Conservation (phyloP, 2,329 filamentous ascomycete species). For the Neonectria faginata region DNA sequence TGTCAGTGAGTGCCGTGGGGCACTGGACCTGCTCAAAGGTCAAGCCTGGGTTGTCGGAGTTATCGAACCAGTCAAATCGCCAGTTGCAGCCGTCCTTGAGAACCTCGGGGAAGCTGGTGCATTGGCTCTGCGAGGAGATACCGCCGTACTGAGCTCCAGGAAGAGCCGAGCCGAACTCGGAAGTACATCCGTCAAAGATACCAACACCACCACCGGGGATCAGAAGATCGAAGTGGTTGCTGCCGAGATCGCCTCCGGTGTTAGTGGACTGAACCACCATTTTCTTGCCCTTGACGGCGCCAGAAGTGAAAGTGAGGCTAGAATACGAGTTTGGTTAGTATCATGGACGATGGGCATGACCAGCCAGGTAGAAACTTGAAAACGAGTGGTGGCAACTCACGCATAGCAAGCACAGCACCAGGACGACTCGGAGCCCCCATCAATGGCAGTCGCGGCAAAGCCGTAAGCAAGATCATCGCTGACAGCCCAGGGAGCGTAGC, state of each 20-base stretch:
- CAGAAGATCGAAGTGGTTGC: conserved; percentile 70
- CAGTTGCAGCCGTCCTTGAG: conserved; percentile 70
- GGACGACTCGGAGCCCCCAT: conserved; percentile 65
- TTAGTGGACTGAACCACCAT: conserved; percentile 75
- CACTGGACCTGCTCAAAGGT: conserved; percentile 68
- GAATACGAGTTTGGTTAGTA: conserved; percentile 18
- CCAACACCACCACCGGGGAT: conserved; percentile 68
- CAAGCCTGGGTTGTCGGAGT: conserved; percentile 68
- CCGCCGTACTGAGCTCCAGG: conserved; percentile 71
- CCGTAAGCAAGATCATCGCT: conserved; percentile 70
- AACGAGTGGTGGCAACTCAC: conserved; percentile 40
- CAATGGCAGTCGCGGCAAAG: conserved; percentile 70
- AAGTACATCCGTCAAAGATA: conserved; percentile 63
- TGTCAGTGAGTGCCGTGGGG: conserved; percentile 60
- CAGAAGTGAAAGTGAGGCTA: conserved; percentile 62
- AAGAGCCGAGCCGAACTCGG: conserved; percentile 57
- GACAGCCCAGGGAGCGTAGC: conserved; percentile 72
- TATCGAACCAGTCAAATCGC: conserved; percentile 73
- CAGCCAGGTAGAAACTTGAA: not conserved
- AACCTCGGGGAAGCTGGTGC: conserved; percentile 63
- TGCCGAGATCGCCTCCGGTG: conserved; percentile 67
- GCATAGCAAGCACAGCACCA: conserved; percentile 77
- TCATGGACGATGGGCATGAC: not conserved
- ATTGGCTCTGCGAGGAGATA: conserved; percentile 62
- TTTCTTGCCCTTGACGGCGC: conserved; percentile 67